Conservation (phyloP, 2,329 filamentous ascomycete species). For the Byssothecium circinans region DNA sequence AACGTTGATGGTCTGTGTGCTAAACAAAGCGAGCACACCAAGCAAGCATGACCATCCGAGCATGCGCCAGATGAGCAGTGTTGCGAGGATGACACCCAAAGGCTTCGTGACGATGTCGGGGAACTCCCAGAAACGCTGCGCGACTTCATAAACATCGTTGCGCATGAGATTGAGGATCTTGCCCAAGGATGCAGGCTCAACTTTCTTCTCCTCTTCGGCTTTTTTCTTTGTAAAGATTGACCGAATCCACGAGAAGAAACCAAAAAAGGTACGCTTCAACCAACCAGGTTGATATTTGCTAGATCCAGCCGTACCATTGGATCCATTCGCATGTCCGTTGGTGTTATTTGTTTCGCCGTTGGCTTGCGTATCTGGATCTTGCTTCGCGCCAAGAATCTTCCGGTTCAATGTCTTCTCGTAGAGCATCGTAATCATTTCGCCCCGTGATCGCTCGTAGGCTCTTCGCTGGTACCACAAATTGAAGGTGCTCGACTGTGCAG, state of each 20-base stretch:
- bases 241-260: slow-evolving; percentile 12
- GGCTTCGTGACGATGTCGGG: slow-evolving; percentile 74
- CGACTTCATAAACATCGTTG: slow-evolving; percentile 77
- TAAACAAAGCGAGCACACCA: slow-evolving; percentile 68
- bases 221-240: slow-evolving; percentile 21
- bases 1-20: slow-evolving; percentile 71
- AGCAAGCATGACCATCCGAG: slow-evolving; percentile 79
- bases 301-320: slow-evolving; percentile 8
- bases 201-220: slow-evolving; percentile 29
- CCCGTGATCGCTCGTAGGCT: slow-evolving; percentile 79
- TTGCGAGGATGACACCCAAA: slow-evolving; percentile 72
- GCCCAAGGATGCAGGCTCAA: slow-evolving; percentile 74
- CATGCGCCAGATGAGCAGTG: slow-evolving; percentile 73
- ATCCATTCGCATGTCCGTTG: slow-evolving; percentile 13
- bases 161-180: slow-evolving; percentile 90
- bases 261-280: slow-evolving; percentile 9
- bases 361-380: slow-evolving; percentile 30
- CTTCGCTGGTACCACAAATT: slow-evolving; percentile 81
- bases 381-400: slow-evolving; percentile 52
- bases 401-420: slow-evolving; percentile 75
- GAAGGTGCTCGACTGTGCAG: slow-evolving; percentile 68
- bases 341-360: slow-evolving; percentile 20
- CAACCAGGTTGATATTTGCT: slow-evolving; percentile 5
- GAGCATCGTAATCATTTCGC: slow-evolving; percentile 83
- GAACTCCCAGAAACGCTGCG: slow-evolving; percentile 87